A percentile compares a stretch with the other conserved stretches of the same genome.
Conservation (phyloP, 495 filamentous ascomycete genomes). For the Podospora pseudocomata region DNA sequence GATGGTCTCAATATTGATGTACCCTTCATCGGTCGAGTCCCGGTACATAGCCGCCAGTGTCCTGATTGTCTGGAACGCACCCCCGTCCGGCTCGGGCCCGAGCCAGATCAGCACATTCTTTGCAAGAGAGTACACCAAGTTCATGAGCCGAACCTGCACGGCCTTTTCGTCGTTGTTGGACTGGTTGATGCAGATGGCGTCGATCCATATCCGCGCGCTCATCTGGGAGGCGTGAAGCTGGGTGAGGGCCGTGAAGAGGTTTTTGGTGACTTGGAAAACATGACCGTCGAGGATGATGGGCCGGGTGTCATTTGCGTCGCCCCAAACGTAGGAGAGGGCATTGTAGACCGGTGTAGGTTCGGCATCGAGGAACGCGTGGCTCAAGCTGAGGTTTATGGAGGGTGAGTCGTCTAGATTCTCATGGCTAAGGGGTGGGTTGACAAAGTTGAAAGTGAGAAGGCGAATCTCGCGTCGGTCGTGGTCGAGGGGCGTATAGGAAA, state of each 20-base stretch:
- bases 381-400: background rate
- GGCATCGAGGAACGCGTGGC: background rate
- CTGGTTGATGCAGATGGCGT: conserved; percentile 4
- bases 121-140: background rate
- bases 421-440: background rate
- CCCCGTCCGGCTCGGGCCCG: background rate
- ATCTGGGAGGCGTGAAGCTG: background rate
- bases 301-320: background rate
- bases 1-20: background rate
- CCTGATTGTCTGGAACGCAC: background rate
- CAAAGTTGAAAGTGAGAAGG: background rate
- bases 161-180: conserved; percentile 2
- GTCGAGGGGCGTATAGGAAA: background rate
- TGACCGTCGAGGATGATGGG: background rate
- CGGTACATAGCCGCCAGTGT: background rate
- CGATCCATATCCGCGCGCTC: background rate
- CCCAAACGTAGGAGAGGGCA: conserved; percentile 1
- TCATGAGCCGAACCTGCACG: background rate
- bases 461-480: background rate
- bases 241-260: conserved; percentile 3
- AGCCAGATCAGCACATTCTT: background rate
- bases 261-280: background rate
- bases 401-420: background rate
- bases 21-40: too few relatives aligned
- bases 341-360: background rate